phyloP scores from a whole-genome alignment of 352 stramenopile species.

The Phytophthora tubulina region DNA sequence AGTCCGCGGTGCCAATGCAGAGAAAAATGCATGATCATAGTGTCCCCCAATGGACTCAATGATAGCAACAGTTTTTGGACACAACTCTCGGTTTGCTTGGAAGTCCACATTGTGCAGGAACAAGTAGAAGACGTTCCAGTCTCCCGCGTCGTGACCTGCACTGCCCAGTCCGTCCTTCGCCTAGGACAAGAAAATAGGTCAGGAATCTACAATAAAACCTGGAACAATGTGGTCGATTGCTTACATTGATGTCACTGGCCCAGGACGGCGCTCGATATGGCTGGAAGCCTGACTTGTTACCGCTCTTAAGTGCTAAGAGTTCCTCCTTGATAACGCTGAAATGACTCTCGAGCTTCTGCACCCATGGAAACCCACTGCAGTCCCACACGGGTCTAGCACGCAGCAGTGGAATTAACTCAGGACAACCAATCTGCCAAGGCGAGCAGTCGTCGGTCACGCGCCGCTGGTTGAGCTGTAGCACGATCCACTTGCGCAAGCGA shows the following conservation, averaged over 20 bases:
- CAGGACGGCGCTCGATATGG: conserved; percentile 81
- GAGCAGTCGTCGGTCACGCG: conserved; percentile 38
- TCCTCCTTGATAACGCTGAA: conserved; percentile 69
- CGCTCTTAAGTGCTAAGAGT: conserved; percentile 60
- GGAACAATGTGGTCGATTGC: neutral
- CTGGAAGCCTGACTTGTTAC: conserved; percentile 63
- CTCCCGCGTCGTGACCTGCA: conserved; percentile 77
- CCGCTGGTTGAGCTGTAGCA: conserved; percentile 74
- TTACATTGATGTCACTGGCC: conserved; percentile 65
- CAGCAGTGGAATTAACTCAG: conserved; percentile 67
- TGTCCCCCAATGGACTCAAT: conserved; percentile 70
- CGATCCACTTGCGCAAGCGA: conserved; percentile 69
- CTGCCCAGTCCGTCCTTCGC: conserved; percentile 77
- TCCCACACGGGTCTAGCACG: conserved; percentile 63
- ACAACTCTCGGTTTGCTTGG: conserved; percentile 67
- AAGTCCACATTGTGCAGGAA: conserved; percentile 91
- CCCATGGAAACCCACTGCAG: conserved; percentile 51
- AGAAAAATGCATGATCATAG: conserved; percentile 92
- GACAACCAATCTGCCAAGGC: conserved; percentile 73
- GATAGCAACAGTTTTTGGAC: conserved; percentile 63
- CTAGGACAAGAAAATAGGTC: conserved; percentile 33
- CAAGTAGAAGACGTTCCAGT: conserved; percentile 92
- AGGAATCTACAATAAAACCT: neutral
- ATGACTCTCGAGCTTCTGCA: conserved; percentile 57
- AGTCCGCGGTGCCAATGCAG: conserved; percentile 78